Percentiles rank a stretch among this genome's conserved stretches.
These are phyloP conservation scores for Globisporangium echinulatum DNA, from an alignment of 352 stramenopile species.

Conservation along the genomic window DNA sequence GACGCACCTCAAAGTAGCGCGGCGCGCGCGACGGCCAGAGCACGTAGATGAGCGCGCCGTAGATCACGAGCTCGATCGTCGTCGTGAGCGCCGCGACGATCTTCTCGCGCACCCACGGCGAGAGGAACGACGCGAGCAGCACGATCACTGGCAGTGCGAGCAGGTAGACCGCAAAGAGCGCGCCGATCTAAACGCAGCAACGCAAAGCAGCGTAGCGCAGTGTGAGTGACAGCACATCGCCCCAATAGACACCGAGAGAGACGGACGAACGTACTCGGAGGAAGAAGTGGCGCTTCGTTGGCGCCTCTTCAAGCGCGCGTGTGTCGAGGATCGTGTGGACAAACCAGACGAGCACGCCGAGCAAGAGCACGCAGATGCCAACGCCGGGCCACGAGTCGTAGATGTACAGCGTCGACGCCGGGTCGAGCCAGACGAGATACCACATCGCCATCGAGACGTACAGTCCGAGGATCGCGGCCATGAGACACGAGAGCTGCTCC, in stretches of 20 bases:
- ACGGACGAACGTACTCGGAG: constrained; percentile 22
- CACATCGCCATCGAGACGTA: constrained; percentile 78
- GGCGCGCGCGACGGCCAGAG: constrained; percentile 65
- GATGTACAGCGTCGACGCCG: constrained; percentile 74
- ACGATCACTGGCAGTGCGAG: constrained; percentile 63
- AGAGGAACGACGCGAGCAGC: constrained; percentile 62
- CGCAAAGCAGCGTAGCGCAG: too few relatives aligned
- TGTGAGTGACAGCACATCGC: neutral
- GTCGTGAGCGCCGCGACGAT: constrained; percentile 53
- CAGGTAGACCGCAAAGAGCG: constrained; percentile 68
- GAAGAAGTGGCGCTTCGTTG: constrained; percentile 60
- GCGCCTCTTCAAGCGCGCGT: constrained; percentile 45
- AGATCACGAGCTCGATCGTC: constrained; percentile 44
- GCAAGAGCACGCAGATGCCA: constrained; percentile 55
- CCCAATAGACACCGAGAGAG: neutral
- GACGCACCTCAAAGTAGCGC: constrained; percentile 68
- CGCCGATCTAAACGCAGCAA: constrained; percentile 30
- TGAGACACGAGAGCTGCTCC: constrained; percentile 61
- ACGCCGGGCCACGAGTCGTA: constrained; percentile 74
- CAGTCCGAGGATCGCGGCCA: constrained; percentile 48
- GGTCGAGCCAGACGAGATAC: constrained; percentile 76
- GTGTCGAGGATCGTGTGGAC: constrained; percentile 61
- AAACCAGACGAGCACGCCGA: constrained; percentile 61
- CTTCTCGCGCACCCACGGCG: constrained; percentile 74
- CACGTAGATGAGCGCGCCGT: constrained; percentile 58